phyloP scores from a whole-genome alignment of 768 basidiomycete species.

The Boletellus sp. region DNA sequence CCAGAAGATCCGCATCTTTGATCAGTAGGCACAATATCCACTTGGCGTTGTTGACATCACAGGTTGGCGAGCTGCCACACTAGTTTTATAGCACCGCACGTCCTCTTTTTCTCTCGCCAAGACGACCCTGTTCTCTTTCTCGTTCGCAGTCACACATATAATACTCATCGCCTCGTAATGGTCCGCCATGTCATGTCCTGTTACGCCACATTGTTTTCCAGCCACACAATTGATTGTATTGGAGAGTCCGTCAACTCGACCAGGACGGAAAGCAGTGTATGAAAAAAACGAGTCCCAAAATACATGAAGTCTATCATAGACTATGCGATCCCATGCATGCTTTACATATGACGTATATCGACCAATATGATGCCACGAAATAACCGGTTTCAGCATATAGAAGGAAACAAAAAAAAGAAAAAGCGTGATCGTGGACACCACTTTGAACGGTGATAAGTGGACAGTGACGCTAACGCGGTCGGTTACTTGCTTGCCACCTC shows the following conservation, averaged over 20 bases:
- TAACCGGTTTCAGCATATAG: constrained; percentile 9
- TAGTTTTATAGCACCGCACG: constrained; percentile 8
- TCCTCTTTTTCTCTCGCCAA: constrained; percentile 12
- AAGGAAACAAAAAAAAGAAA: neutral
- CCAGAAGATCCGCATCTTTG: constrained; percentile 4
- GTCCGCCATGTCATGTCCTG: constrained; percentile 3
- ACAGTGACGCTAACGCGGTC: neutral
- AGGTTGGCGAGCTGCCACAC: neutral
- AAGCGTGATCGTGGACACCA: neutral
- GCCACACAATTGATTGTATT: neutral
- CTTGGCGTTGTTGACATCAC: constrained; percentile 5
- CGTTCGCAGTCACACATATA: constrained; percentile 1
- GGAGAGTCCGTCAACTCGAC: constrained; percentile 1
- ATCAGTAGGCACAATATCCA: constrained; percentile 9
- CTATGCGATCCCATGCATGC: constrained; percentile 13
- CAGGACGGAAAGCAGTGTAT: neutral
- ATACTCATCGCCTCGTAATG: constrained; percentile 2
- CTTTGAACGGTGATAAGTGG: too few species aligned
- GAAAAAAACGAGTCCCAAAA: constrained; percentile 7
- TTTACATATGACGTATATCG: constrained; percentile 25
- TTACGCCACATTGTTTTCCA: constrained; percentile 9
- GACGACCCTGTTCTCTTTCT: constrained; percentile 13
- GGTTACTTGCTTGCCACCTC: constrained; percentile 19
- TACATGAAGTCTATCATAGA: constrained; percentile 21
- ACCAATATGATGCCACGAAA: constrained; percentile 19